phyloP scores from a whole-genome alignment of 345 rosid genomes.

The Euphorbia pulcherrima region DNA sequence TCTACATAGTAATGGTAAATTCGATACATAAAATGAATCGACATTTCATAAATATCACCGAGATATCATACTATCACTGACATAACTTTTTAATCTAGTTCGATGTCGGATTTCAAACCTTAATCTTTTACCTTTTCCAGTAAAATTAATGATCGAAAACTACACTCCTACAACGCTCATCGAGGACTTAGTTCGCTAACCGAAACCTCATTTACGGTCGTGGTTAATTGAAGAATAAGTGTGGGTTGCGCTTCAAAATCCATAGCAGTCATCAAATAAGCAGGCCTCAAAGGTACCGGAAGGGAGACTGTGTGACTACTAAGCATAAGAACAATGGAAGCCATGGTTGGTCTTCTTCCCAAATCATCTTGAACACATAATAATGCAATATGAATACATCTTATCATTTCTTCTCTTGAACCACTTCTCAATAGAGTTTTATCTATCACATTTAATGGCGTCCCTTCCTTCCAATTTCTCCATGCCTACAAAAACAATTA shows the following conservation, averaged over 20 bases:
- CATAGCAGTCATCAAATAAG: neutral
- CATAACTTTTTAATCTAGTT: too few species aligned
- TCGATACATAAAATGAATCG: too few species aligned
- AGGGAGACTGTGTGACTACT: neutral
- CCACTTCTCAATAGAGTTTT: neutral
- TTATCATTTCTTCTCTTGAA: slow-evolving; percentile 2
- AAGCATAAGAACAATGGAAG: neutral
- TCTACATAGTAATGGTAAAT: too few species aligned
- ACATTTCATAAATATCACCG: too few species aligned
- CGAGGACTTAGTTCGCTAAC: neutral
- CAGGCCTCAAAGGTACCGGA: neutral
- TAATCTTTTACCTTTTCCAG: too few species aligned
- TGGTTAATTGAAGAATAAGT: neutral
- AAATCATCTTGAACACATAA: slow-evolving; percentile 7
- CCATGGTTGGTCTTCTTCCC: slow-evolving; percentile 3
- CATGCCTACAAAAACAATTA: neutral
- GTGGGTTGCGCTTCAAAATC: neutral
- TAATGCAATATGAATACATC: neutral
- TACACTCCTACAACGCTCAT: neutral
- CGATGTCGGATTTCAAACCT: too few species aligned
- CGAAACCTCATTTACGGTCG: neutral
- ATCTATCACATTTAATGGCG: slow-evolving; percentile 1
- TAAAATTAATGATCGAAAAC: too few species aligned
- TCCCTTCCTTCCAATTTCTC: slow-evolving; percentile 5
- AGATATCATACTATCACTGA: too few species aligned